Evolutionary conservation across 108 stramenopile genomes (phyloP).

Genomic region (Cyclotella kingstonii): DNA sequence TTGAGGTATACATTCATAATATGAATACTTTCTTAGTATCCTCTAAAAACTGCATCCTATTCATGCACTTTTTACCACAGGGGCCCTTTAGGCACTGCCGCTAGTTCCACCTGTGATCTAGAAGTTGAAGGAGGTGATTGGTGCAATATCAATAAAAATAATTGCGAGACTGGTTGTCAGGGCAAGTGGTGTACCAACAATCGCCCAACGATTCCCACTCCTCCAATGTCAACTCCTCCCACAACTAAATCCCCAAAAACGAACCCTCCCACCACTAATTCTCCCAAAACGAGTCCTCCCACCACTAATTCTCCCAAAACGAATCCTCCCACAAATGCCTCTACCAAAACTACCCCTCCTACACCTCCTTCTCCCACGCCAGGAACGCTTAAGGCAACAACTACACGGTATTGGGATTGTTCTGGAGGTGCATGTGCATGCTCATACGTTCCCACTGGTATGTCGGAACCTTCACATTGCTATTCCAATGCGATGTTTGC

Average conservation of each 20-base stretch:
- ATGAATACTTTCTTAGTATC: background rate
- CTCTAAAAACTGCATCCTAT: background rate
- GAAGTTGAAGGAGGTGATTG: constrained; percentile 23
- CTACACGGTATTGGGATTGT: constrained; percentile 46
- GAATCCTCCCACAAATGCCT: background rate
- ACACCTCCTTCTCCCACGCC: constrained; percentile 12
- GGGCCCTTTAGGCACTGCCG: constrained; percentile 15
- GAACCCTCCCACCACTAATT: too few relatives aligned
- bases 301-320: background rate
- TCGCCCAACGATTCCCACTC: background rate
- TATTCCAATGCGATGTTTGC: constrained; percentile 51
- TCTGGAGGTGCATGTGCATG: constrained; percentile 37
- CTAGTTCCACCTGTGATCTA: constrained; percentile 16
- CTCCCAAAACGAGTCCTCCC: background rate
- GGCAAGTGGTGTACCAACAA: constrained; percentile 6
- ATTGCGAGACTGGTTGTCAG: constrained; percentile 8
- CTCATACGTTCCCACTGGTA: constrained; percentile 21
- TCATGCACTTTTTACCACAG: background rate
- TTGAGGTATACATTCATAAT: background rate
- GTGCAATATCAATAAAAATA: constrained; percentile 9
- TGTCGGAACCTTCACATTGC: constrained; percentile 16
- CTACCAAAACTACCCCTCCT: background rate
- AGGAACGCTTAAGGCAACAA: constrained; percentile 23
- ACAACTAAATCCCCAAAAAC: constrained; percentile 1
- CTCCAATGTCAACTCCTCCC: background rate